These are phyloP conservation scores for Cynanchum wilfordii DNA, from an alignment of 257 asterid genomes.

Conservation along the genomic window DNA sequence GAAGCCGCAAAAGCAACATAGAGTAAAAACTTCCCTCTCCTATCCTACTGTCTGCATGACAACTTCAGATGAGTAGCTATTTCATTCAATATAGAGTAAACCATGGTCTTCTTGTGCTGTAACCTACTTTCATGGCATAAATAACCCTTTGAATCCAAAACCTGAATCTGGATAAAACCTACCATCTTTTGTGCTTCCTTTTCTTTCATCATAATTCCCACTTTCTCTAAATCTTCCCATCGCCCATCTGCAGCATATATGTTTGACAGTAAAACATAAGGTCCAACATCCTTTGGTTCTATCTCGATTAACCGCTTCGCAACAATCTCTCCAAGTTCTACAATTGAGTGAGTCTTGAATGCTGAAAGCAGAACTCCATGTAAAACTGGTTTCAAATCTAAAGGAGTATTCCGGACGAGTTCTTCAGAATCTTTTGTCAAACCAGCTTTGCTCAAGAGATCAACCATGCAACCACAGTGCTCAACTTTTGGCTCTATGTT, in stretches of 20 bases:
- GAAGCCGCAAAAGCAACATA: background rate
- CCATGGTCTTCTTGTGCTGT: conserved; percentile 23
- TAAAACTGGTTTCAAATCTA: conserved; percentile 18
- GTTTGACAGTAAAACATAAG: conserved; percentile 31
- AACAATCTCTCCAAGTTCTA: conserved; percentile 32
- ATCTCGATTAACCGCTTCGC: conserved; percentile 26
- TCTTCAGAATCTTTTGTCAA: conserved; percentile 29
- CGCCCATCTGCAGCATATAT: conserved; percentile 33
- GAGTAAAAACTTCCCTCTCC: background rate
- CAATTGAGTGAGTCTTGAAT: conserved; percentile 29
- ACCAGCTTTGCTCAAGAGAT: conserved; percentile 33
- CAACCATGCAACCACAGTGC: conserved; percentile 43
- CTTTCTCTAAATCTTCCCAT: conserved; percentile 32
- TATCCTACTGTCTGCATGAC: conserved; percentile 13
- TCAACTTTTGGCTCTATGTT: conserved; percentile 31
- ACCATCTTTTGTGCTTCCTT: conserved; percentile 20
- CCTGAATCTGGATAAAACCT: conserved; percentile 24
- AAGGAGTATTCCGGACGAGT: conserved; percentile 18
- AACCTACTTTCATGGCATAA: conserved; percentile 9
- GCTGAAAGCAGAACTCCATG: conserved; percentile 32
- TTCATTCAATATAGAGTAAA: conserved; percentile 31
- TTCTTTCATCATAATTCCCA: conserved; percentile 28
- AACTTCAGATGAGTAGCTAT: conserved; percentile 26
- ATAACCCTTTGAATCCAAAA: conserved; percentile 7
- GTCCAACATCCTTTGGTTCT: conserved; percentile 32